Percentiles rank a stretch among this genome's conserved stretches.
phyloP scores from a whole-genome alignment of 345 rosid species.

The Arabidopsis arenosa region DNA sequence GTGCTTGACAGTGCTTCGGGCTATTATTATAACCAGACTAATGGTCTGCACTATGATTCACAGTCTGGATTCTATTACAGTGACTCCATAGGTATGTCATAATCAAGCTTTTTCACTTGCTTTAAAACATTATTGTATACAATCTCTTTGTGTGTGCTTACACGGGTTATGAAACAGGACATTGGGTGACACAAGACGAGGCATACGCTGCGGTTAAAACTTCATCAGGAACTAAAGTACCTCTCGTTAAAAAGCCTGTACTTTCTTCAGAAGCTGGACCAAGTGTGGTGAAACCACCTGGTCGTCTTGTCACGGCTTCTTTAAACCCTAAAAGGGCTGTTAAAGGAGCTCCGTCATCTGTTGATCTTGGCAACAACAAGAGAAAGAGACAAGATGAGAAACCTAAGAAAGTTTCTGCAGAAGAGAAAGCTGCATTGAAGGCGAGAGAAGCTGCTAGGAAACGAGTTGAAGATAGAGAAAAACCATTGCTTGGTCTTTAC shows the following conservation, averaged over 20 bases:
- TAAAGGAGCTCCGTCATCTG: constrained; percentile 74
- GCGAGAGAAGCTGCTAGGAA: constrained; percentile 95
- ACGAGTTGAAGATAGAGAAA: constrained; percentile 93
- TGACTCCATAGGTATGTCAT: constrained; percentile 71
- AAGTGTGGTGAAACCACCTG: constrained; percentile 53
- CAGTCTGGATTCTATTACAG: constrained; percentile 88
- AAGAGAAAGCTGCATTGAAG: constrained; percentile 83
- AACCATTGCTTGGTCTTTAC: constrained; percentile 86
- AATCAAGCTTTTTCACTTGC: background rate
- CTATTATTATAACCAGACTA: constrained; percentile 64
- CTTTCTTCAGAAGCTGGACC: constrained; percentile 45
- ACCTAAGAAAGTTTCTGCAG: constrained; percentile 69
- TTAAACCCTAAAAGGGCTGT: constrained; percentile 67
- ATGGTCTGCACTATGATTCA: constrained; percentile 74
- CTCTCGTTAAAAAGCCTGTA: constrained; percentile 49
- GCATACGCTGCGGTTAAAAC: constrained; percentile 63
- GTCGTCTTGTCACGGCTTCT: constrained; percentile 65
- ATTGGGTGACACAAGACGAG: constrained; percentile 86
- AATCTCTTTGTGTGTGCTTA: constrained; percentile 24
- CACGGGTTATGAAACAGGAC: constrained; percentile 63
- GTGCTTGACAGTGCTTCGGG: constrained; percentile 66
- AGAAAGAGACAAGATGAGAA: constrained; percentile 72
- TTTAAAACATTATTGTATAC: background rate
- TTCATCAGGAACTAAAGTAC: constrained; percentile 53
- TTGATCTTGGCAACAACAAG: constrained; percentile 59